A percentile compares a stretch with the other conserved stretches of the same genome.
These are phyloP conservation scores for Rhytidiadelphus loreus DNA, from an alignment of 225 moss, liverwort and hornwort genomes.

Conservation along the genomic window DNA sequence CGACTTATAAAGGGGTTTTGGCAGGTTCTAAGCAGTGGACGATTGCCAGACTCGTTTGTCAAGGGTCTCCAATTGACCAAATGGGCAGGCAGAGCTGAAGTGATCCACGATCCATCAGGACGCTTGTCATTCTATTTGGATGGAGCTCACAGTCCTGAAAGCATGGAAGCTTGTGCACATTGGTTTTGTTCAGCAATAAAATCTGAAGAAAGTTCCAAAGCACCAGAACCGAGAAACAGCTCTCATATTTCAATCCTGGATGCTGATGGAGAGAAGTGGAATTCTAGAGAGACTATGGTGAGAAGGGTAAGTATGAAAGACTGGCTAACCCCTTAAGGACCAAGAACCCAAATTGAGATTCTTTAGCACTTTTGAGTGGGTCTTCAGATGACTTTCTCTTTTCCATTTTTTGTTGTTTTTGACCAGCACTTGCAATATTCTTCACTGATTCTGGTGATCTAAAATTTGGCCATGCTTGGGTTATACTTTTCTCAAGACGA, in stretches of 20 bases:
- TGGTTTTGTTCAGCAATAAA: constrained; percentile 70
- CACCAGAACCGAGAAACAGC: neutral
- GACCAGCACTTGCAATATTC: neutral
- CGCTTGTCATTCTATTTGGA: constrained; percentile 84
- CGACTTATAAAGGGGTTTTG: neutral
- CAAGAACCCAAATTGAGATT: neutral
- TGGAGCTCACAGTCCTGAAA: constrained; percentile 99
- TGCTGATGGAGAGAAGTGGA: constrained; percentile 34
- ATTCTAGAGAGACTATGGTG: constrained; percentile 30
- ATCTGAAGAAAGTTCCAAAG: constrained; percentile 15
- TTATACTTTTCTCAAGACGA: neutral
- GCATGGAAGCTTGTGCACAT: constrained; percentile 92
- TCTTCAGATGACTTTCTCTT: neutral
- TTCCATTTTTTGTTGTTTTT: neutral
- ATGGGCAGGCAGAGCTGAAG: constrained; percentile 89
- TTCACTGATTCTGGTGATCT: neutral
- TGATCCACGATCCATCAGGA: constrained; percentile 64
- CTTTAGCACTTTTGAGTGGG: neutral
- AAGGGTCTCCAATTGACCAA: constrained; percentile 56
- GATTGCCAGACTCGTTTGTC: constrained; percentile 70
- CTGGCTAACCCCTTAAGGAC: neutral
- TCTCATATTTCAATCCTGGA: constrained; percentile 16
- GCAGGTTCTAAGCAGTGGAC: constrained; percentile 52
- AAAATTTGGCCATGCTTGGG: too few relatives aligned
- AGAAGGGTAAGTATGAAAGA: constrained; percentile 34